A percentile compares a stretch with the other conserved stretches of the same genome.
phyloP scores from a whole-genome alignment of 2,329 filamentous ascomycete species.

The Aspergillus nomiae region DNA sequence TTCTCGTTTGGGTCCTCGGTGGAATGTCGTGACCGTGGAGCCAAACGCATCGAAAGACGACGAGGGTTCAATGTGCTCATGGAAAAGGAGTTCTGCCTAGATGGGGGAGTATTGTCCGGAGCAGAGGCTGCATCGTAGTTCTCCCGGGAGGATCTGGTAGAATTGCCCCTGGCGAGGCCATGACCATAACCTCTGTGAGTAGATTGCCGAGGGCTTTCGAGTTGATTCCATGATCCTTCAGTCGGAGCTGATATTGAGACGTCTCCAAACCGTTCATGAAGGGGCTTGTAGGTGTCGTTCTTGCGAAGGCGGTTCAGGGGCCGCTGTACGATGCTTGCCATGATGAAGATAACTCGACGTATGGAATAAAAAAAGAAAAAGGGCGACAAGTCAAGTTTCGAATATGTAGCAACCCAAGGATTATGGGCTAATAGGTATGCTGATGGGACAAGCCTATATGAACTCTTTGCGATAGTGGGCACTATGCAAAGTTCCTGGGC shows the following conservation, averaged over 20 bases:
- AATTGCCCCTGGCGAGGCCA: not conserved
- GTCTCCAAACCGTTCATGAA: slow-evolving; percentile 45
- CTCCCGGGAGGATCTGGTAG: slow-evolving; percentile 2
- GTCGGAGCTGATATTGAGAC: slow-evolving; percentile 40
- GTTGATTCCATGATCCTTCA: slow-evolving; percentile 42
- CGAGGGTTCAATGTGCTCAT: slow-evolving; percentile 26
- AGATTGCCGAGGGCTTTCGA: slow-evolving; percentile 29
- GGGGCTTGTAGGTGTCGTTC: slow-evolving; percentile 26
- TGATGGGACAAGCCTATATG: not conserved
- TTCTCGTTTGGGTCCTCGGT: slow-evolving; percentile 5
- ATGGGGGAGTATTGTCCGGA: slow-evolving; percentile 4
- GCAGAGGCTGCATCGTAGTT: slow-evolving; percentile 7
- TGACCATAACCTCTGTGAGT: not conserved
- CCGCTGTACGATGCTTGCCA: slow-evolving; percentile 32
- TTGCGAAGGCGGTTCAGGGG: slow-evolving; percentile 36
- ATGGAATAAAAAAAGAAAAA: not conserved
- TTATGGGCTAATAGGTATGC: not conserved
- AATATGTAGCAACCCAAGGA: not conserved
- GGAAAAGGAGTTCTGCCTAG: slow-evolving; percentile 21
- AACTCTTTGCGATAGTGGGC: not conserved
- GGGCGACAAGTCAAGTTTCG: not conserved
- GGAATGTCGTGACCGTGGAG: slow-evolving; percentile 22
- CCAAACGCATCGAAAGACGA: slow-evolving; percentile 32
- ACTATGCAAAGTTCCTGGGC: not conserved
- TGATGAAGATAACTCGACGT: slow-evolving; percentile 8